Conservation (phyloP, 306 rosid genomes). For the Mimosa bimucronata region DNA sequence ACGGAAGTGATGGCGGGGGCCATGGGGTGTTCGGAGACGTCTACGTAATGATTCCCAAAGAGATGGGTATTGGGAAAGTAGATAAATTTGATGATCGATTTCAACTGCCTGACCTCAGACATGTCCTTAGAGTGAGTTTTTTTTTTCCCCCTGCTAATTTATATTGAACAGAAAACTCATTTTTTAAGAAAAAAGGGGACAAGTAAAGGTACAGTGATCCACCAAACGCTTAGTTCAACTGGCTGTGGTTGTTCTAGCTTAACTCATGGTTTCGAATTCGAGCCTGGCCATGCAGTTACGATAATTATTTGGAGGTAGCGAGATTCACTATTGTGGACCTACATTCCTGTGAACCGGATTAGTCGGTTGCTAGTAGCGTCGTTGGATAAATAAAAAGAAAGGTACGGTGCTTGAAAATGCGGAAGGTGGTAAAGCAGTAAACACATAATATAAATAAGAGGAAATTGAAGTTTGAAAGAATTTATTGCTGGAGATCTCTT, state of each 20-base stretch:
- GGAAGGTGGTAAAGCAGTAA: conserved; percentile 5
- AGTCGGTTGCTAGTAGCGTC: no score
- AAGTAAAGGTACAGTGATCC: background rate
- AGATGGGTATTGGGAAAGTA: conserved; percentile 47
- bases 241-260: no score
- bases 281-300: no score
- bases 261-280: no score
- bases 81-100: conserved; percentile 46
- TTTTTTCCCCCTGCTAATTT: background rate
- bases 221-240: no score
- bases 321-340: no score
- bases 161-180: background rate
- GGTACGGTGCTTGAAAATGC: conserved; percentile 19
- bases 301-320: no score
- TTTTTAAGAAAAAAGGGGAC: background rate
- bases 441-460: background rate
- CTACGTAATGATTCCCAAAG: conserved; percentile 53
- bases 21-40: conserved; percentile 61
- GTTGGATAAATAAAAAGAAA: no score
- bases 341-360: no score
- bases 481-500: background rate
- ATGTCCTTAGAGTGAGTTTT: conserved; percentile 42
- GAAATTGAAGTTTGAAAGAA: background rate
- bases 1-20: conserved; percentile 14
- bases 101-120: conserved; percentile 62